Evolutionary conservation across 2,329 filamentous ascomycete genomes (phyloP).

Genomic region (Gnomoniopsis sp.): DNA sequence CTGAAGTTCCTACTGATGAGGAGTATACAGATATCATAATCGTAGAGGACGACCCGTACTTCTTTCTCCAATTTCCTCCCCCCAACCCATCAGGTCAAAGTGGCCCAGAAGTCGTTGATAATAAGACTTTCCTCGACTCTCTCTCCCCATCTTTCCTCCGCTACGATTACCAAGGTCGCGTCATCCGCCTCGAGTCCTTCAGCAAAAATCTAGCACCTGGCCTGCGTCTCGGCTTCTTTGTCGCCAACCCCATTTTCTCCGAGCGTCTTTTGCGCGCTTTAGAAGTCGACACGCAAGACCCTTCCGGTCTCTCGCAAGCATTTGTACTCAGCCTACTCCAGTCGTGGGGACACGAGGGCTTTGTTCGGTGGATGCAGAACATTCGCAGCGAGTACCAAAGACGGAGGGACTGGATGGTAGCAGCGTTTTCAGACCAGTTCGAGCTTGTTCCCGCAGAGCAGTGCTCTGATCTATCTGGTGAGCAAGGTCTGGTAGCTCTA

Average conservation of each 20-base stretch:
- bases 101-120: not conserved
- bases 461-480: slow-evolving; percentile 1
- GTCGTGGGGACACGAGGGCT: slow-evolving; percentile 71
- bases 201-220: slow-evolving; percentile 69
- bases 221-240: slow-evolving; percentile 64
- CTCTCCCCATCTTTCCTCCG: slow-evolving; percentile 24
- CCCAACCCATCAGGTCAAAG: not conserved
- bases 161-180: slow-evolving; percentile 25
- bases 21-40: slow-evolving; percentile 43
- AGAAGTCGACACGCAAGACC: slow-evolving; percentile 61
- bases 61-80: slow-evolving; percentile 25
- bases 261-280: slow-evolving; percentile 28
- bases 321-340: slow-evolving; percentile 36
- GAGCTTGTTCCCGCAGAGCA: slow-evolving; percentile 19
- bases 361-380: slow-evolving; percentile 69
- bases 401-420: slow-evolving; percentile 61
- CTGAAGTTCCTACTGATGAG: slow-evolving; percentile 25
- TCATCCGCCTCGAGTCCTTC: slow-evolving; percentile 65
- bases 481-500: slow-evolving; percentile 21
- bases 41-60: slow-evolving; percentile 62
- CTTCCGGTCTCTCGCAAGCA: slow-evolving; percentile 62
- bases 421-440: slow-evolving; percentile 40
- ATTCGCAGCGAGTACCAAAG: slow-evolving; percentile 66
- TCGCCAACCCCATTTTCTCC: slow-evolving; percentile 27
- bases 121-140: slow-evolving; percentile 18